Evolutionary conservation across 2,329 filamentous ascomycete species (phyloP), one percentile per base, ranked within the genome.

Genomic region (Talaromyces atroroseus): DNA sequence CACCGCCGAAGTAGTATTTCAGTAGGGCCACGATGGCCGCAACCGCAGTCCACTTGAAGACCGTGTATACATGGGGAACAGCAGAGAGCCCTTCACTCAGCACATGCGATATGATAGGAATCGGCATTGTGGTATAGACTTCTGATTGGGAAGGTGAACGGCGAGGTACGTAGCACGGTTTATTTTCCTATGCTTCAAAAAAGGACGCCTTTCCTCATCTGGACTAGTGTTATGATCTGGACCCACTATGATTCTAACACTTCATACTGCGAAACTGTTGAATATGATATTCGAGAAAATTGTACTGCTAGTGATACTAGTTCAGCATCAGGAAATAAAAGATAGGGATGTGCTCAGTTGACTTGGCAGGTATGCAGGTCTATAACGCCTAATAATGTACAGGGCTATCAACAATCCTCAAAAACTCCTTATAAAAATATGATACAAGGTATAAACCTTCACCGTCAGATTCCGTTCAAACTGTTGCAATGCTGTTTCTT

Each of bases 1-100:
- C 82, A 63, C 94, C 95, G 61, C 84, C 83, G 66, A 87, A 88
- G 76, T 88, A 96, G 66, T 79, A 78, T 78, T 96, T 97, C 61
- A 87, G 66, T 55, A 80, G 66, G 58, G 76, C 78, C 24, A 88
- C 61, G 8, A 83, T 57, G 16, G 74, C 69, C 38, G 85, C 62
- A 67, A 76, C 80, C 60, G 79, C 78, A 26, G 78, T 63, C n/a
- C 77, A 62, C 62, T 81, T 82, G 56, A 86, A 64, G 21, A 81
- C 67, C 4, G 77, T 74, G 65, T 77, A 78, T 55, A 79, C 72
- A 68, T 79, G 78, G 1, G 83, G 80, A 46, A 86, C 75, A 18
- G 77, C 74, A 4, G 72, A 72, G 36, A 83, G 49, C 59, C 85
- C 85, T 66, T 84, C 76, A 53, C 72, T 70, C 47, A 83, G 68